These are phyloP conservation scores for Tetrahymena elliotti DNA, from an alignment of 73 alveolate genomes.

Conservation along the genomic window DNA sequence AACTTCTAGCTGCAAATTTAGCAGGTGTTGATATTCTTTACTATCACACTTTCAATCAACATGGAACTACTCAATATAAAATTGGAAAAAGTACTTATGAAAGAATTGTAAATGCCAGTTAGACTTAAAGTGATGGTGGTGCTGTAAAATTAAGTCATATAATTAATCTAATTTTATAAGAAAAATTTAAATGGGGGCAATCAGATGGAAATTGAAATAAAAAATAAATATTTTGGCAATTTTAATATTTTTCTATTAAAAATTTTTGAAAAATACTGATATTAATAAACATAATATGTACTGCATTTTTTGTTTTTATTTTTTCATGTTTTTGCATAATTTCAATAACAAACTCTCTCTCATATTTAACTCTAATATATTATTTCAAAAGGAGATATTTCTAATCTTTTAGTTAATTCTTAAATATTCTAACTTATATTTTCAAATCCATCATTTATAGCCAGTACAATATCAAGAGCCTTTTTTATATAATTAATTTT, in stretches of 20 bases:
- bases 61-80: background rate
- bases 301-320: too few species aligned
- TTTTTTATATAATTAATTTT: too few species aligned
- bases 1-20: background rate
- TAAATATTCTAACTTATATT: background rate
- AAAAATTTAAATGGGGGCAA: background rate
- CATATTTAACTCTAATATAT: background rate
- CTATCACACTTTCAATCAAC: background rate
- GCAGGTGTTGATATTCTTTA: background rate
- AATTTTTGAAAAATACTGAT: too few species aligned
- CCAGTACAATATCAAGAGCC: background rate
- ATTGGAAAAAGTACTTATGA: background rate
- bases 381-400: background rate
- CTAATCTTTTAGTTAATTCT: background rate
- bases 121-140: background rate
- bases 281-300: too few species aligned
- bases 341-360: background rate
- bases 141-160: background rate
- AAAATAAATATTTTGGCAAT: too few species aligned
- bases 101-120: background rate
- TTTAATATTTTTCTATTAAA: too few species aligned
- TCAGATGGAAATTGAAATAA: background rate
- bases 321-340: too few species aligned
- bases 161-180: background rate
- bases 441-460: background rate